Evolutionary conservation across 2,329 filamentous ascomycete genomes (phyloP).

Genomic region (Aspergillus puulaauensis): DNA sequence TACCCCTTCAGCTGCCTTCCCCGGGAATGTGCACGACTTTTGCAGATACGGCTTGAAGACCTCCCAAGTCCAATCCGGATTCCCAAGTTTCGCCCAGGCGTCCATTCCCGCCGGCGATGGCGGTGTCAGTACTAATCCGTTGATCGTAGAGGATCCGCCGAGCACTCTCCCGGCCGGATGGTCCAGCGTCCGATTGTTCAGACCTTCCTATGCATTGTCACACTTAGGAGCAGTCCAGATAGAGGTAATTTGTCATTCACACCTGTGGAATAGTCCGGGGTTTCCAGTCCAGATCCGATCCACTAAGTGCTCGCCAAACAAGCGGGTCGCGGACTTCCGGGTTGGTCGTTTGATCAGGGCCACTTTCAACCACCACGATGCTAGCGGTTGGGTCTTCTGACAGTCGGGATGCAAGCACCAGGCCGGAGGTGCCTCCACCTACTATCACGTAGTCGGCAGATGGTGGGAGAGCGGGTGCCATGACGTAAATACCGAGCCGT

Average conservation of each 20-base stretch:
- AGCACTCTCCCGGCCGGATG: constrained; percentile 5
- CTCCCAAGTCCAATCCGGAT: constrained; percentile 19
- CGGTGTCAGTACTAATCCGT: constrained; percentile 28
- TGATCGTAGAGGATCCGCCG: constrained; percentile 3
- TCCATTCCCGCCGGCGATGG: constrained; percentile 42
- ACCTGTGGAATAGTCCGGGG: background rate
- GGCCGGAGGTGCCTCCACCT: constrained; percentile 6
- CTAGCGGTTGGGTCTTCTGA: background rate
- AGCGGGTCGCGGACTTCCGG: background rate
- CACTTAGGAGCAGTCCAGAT: background rate
- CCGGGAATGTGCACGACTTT: background rate
- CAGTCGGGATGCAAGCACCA: background rate
- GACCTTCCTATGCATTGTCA: background rate
- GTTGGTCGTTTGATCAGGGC: background rate
- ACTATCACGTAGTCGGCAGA: background rate
- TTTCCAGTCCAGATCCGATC: constrained; percentile 4
- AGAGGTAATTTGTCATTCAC: background rate
- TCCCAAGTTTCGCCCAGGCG: constrained; percentile 29
- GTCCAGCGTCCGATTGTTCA: background rate
- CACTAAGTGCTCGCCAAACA: background rate
- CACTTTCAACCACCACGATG: background rate
- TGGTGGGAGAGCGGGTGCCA: background rate
- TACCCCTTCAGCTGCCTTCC: background rate
- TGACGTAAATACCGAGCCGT: background rate
- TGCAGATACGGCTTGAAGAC: constrained; percentile 14